phyloP scores from a whole-genome alignment of 2,329 filamentous ascomycete genomes.

The Alternaria longipes region DNA sequence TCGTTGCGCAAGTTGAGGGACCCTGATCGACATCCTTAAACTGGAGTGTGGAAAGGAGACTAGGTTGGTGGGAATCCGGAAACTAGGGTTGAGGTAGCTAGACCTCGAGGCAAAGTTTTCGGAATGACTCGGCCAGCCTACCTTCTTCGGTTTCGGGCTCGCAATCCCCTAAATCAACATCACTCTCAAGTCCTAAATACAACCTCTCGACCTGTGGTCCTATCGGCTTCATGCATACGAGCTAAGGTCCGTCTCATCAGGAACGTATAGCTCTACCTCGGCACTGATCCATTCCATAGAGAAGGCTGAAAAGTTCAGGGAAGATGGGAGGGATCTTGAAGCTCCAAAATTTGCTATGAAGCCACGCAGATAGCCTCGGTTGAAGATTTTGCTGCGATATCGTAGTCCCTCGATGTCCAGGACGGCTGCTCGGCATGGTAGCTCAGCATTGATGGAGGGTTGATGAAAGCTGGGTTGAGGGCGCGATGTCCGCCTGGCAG shows the following conservation, averaged over 20 bases:
- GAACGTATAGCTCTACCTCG: neutral
- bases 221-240: neutral
- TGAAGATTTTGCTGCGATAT: neutral
- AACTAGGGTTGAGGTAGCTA: neutral
- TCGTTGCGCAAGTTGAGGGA: neutral
- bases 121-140: neutral
- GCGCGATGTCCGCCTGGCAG: neutral
- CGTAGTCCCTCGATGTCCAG: too few species aligned
- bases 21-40: neutral
- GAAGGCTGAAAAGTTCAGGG: neutral
- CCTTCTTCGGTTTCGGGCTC: neutral
- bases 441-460: neutral
- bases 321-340: neutral
- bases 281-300: neutral
- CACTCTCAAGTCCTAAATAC: neutral
- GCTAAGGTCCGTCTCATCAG: neutral
- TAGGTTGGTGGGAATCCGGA: neutral
- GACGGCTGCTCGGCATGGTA: too few species aligned
- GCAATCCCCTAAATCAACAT: neutral
- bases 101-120: neutral
- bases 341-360: neutral
- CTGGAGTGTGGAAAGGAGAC: neutral
- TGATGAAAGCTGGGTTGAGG: neutral
- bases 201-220: neutral
- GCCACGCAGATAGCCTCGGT: neutral